Base-by-base conservation (phyloP, 495 filamentous ascomycete species). In the Penicillium pulvis region DNA sequence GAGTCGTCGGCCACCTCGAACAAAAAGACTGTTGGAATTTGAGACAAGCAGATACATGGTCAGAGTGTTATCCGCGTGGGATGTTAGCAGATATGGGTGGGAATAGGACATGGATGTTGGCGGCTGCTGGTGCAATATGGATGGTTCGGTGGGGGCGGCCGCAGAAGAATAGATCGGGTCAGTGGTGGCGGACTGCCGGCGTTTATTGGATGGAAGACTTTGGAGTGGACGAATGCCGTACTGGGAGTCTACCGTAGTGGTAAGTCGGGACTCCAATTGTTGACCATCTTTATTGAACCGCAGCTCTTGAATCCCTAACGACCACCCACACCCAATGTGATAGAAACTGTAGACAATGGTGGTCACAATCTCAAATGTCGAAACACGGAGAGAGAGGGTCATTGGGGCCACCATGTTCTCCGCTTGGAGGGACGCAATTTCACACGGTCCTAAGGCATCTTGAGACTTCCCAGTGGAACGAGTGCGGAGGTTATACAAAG, bases 51-150 rank as follows among this genome's bases (percentile, higher is more conserved):
- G 80, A 63, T 94, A 91, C 58, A 97, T 80, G 0, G 92, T 90
- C 51, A 98, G 78, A 0, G 94, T 98, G 65, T 98, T 98, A 68
- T 98, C 94, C 3, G 88, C 85, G 59, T 96, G 87, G 0, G 92
- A 91, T 6, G 89, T 87, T 9, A 98, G 79, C 9, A 98, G 85
- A 64, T 97, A 98, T 6, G 94, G 95, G 63, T 97, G 93, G 11
- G 86, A 87, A 71, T 97, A 96, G 46, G 89, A 90, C 41, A 98
- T 76, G 1, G 85, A 89, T 12, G 87, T 92, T 43, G 91, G 91
- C 24, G 72, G 67, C 14, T 74, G 60, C 26, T 68, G 71, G 55
- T 78, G 77, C 55, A 72, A 24, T 54, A 79, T 75, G 9, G 75
- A 71, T 10, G 76, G 71, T 10, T 50, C 46, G 8, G 36, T 45